Evolutionary conservation across 2,329 filamentous ascomycete species (phyloP), one percentile per base, ranked within the genome.

Genomic region (Amauroascus verrucosus): DNA sequence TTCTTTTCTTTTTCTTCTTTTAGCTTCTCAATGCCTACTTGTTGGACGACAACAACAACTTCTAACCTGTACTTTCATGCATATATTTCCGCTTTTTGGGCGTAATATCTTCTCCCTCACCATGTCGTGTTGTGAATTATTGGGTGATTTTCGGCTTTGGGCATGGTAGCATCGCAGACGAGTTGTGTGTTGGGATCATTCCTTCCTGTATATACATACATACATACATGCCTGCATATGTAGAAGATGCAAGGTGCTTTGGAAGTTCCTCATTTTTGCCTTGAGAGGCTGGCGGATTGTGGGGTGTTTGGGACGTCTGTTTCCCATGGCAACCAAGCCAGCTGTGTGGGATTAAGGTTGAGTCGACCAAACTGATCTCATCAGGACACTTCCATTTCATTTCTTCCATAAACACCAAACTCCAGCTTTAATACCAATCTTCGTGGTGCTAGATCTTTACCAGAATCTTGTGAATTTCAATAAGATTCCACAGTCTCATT

Each of bases 281-380:
- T 18, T 14, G 6, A 6, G n/a, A n/a, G n/a, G n/a, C n/a, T n/a
- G n/a, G n/a, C n/a, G n/a, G n/a, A n/a, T n/a, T n/a, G 5, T 38
- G 14, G 4, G 9, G 14, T 16, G 14, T 16, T 38, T 38, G 35
- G 5, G 11, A 8, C 24, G 16, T 33, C 24, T 41, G 53, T 55
- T 37, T 55, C 53, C 53, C 54, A 52, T 55, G 54, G 54, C 54
- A 55, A 55, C 54, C 32, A 55, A 24, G 18, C 13, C 40, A 32
- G 20, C 24, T n/a, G n/a, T n/a, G n/a, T n/a, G n/a, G n/a, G n/a
- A n/a, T n/a, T n/a, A n/a, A n/a, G n/a, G n/a, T n/a, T n/a, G n/a
- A n/a, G n/a, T n/a, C n/a, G n/a, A n/a, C n/a, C n/a, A 28, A 13
- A 32, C 8, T 22, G 37, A 22, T 30, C 48, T 35, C 48, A 4